Percentiles rank a stretch among this genome's conserved stretches.
phyloP scores from a whole-genome alignment of 768 basidiomycete genomes.

The Agaricus bisporus region DNA sequence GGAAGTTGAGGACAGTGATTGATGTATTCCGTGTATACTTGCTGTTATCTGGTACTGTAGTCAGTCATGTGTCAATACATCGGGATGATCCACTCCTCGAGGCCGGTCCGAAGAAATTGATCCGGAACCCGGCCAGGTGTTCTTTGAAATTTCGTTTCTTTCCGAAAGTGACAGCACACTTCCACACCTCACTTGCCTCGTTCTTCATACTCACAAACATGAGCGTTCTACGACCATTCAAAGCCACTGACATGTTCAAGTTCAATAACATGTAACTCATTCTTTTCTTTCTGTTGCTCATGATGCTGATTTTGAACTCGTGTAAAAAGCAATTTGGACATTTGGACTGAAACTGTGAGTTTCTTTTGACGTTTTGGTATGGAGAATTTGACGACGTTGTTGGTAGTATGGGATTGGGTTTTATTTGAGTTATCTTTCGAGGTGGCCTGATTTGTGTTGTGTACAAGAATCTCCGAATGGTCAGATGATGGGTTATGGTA shows the following conservation, averaged over 20 bases:
- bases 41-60: too few species aligned
- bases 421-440: conserved; percentile 82
- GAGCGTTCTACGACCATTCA: conserved; percentile 84
- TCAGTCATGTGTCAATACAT: neutral
- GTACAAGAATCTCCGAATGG: conserved; percentile 77
- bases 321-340: conserved; percentile 73
- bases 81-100: too few species aligned
- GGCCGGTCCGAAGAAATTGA: conserved; percentile 2
- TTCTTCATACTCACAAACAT: conserved; percentile 32
- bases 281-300: neutral
- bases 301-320: neutral
- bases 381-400: neutral
- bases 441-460: conserved; percentile 90
- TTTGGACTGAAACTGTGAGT: conserved; percentile 95
- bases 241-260: conserved; percentile 83
- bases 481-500: conserved; percentile 91
- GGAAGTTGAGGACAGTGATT: conserved; percentile 18
- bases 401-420: conserved; percentile 80
- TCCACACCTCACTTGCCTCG: neutral
- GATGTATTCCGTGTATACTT: neutral
- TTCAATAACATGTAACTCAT: conserved; percentile 84
- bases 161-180: neutral
- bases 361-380: neutral
- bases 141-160: neutral
- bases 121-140: neutral